Evolutionary conservation across 345 rosid species (phyloP).

Genomic region (Erodium maritimum): DNA sequence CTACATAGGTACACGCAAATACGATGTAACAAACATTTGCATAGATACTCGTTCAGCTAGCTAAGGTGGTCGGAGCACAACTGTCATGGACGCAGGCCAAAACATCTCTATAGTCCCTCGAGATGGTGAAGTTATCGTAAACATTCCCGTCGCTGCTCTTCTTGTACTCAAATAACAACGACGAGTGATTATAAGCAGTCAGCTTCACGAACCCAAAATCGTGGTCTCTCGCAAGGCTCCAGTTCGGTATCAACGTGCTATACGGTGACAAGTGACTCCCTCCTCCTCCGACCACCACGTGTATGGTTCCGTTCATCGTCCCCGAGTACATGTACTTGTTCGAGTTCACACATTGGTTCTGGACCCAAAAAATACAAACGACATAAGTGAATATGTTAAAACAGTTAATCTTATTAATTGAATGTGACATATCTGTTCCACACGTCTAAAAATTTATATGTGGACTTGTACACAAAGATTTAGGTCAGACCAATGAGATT

Average conservation of each 20-base stretch:
- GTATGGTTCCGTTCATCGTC: constrained; percentile 58
- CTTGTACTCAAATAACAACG: constrained; percentile 35
- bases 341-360: constrained; percentile 55
- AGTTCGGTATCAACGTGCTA: constrained; percentile 32
- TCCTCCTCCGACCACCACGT: constrained; percentile 81
- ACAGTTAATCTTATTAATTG: too few species aligned
- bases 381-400: neutral
- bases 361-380: constrained; percentile 6
- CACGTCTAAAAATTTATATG: too few species aligned
- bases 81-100: constrained; percentile 37
- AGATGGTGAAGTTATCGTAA: constrained; percentile 33
- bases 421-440: too few species aligned
- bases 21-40: too few species aligned
- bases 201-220: constrained; percentile 66
- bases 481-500: too few species aligned
- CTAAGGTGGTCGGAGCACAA: constrained; percentile 18
- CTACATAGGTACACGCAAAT: too few species aligned
- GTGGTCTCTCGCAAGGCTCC: constrained; percentile 68
- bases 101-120: constrained; percentile 35
- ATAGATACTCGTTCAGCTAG: too few species aligned
- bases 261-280: constrained; percentile 57
- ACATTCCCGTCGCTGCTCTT: constrained; percentile 29
- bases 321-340: constrained; percentile 58
- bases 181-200: constrained; percentile 29
- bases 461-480: too few species aligned